Base-by-base conservation (phyloP, 768 basidiomycete species). In the Inosperma sp. region DNA sequence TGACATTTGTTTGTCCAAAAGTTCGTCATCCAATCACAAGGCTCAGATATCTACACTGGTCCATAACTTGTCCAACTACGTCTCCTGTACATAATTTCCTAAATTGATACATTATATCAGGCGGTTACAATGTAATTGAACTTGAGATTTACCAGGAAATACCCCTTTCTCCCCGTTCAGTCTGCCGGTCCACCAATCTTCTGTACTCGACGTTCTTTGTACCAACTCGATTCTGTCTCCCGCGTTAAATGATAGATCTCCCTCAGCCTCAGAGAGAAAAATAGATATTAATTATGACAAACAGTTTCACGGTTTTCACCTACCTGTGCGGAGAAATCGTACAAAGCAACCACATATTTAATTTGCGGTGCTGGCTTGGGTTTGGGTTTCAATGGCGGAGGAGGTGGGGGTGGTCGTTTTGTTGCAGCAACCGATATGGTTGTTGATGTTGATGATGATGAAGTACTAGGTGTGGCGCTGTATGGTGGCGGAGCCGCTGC, bases 131-230 rank as follows among this genome's bases (percentile, higher is more conserved):
- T 12, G 6, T 37, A 37, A 48, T 26, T 29, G 36, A 17, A 7
- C 37, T 26, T 39, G 21, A 25, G 39, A 58, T 65, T 64, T 70
- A 80, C 88, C 90, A 49, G 94, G 95, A 71, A 97, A 97, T 13
- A 93, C 87, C 7, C 94, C 94, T 64, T 90, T 81, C 54, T 66
- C 65, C 6, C 93, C 93, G 56, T 90, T 83, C 58, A 95, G 47
- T 60, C 80, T 78, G 6, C 95, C 94, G 22, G 93, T 96, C 95
- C 95, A 98, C 94, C 94, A 97, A 63, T 98, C 94, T 64, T 98
- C 91, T 22, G 84, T 64, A 60, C 83, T 93, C 6, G 78, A 80
- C 14, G 86, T 84, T 67, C 80, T 81, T 67, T 93, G 85, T 29
- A 96, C 77, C 48, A 98, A 73, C 69, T 95, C 92, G 66, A 98